phyloP scores from a whole-genome alignment of 139 green algal genomes.

The Astrephomene gubernaculifera region DNA sequence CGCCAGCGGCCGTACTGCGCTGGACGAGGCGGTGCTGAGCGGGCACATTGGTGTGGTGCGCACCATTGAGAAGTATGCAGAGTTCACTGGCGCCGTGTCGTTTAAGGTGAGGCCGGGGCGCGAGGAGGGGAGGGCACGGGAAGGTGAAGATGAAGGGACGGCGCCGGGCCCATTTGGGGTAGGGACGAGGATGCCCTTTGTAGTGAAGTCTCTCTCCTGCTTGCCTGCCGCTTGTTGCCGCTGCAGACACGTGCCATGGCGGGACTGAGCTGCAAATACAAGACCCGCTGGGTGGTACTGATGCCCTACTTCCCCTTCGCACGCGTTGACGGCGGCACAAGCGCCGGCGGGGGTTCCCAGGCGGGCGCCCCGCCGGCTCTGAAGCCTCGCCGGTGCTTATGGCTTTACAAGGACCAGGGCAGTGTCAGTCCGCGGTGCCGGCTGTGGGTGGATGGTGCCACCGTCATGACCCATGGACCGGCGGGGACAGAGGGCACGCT shows the following conservation, averaged over 20 bases:
- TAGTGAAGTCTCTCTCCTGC: too few species aligned
- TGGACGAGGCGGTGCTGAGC: constrained; percentile 39
- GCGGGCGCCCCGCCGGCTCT: too few species aligned
- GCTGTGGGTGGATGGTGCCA: constrained; percentile 33
- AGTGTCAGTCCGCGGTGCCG: constrained; percentile 14
- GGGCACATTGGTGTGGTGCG: constrained; percentile 20
- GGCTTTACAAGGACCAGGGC: constrained; percentile 41
- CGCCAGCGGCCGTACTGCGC: neutral
- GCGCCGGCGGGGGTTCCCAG: too few species aligned
- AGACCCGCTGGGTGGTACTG: constrained; percentile 25
- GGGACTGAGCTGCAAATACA: constrained; percentile 32
- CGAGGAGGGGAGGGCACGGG: too few species aligned
- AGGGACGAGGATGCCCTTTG: too few species aligned
- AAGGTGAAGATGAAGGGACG: too few species aligned
- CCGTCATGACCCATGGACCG: neutral
- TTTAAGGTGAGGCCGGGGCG: constrained; percentile 24
- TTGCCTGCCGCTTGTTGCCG: too few species aligned
- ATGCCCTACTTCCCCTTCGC: constrained; percentile 27
- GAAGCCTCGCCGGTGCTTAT: constrained; percentile 21
- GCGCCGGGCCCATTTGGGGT: too few species aligned
- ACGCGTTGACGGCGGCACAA: neutral
- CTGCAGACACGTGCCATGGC: constrained; percentile 19
- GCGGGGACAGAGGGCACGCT: constrained; percentile 21
- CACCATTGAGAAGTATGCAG: constrained; percentile 18
- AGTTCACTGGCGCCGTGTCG: neutral